These are phyloP conservation scores for Tephrocybe sp. DNA, from an alignment of 768 basidiomycete species.

Conservation along the genomic window DNA sequence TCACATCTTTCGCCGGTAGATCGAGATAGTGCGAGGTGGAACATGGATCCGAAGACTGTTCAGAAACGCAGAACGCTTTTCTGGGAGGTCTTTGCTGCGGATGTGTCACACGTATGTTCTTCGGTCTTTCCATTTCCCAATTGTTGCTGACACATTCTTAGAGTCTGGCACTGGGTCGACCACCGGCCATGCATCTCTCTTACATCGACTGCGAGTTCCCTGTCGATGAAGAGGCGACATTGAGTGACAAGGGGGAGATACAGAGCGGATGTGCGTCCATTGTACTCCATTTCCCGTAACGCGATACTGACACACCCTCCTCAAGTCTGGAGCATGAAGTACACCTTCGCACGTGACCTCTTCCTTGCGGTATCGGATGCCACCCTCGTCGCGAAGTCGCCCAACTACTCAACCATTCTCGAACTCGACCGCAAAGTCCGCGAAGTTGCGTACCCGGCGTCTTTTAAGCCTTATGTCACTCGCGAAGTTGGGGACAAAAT, in stretches of 20 bases:
- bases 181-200: slow-evolving; percentile 56
- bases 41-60: slow-evolving; percentile 35
- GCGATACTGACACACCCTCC: background rate
- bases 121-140: background rate
- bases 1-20: slow-evolving; percentile 22
- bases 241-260: slow-evolving; percentile 42
- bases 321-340: slow-evolving; percentile 60
- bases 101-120: slow-evolving; percentile 34
- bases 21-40: slow-evolving; percentile 42
- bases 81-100: slow-evolving; percentile 40
- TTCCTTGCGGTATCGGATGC: slow-evolving; percentile 48
- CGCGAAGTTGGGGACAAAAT: slow-evolving; percentile 47
- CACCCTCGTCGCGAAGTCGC: slow-evolving; percentile 48
- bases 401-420: slow-evolving; percentile 44
- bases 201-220: slow-evolving; percentile 67
- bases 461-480: slow-evolving; percentile 45
- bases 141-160: slow-evolving; percentile 19
- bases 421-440: slow-evolving; percentile 54
- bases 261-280: slow-evolving; percentile 49
- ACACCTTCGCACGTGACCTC: slow-evolving; percentile 49
- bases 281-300: background rate
- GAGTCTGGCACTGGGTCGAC: slow-evolving; percentile 60
- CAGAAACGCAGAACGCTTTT: slow-evolving; percentile 35
- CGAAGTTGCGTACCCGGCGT: slow-evolving; percentile 43
- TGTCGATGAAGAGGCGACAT: slow-evolving; percentile 48